phyloP scores from a whole-genome alignment of 257 asterid genomes.

The Salvia rosmarinus region DNA sequence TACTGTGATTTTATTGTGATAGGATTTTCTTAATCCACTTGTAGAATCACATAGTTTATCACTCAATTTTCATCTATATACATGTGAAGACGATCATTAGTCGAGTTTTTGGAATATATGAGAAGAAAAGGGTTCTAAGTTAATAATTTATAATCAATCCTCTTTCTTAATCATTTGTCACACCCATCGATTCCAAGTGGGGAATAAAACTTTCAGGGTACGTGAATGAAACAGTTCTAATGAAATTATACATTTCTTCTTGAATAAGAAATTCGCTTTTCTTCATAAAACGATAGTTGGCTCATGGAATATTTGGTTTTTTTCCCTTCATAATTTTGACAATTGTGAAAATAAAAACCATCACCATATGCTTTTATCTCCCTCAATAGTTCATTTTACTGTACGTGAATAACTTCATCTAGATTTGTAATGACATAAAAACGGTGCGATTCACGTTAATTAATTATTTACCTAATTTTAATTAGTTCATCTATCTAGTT shows the following conservation, averaged over 20 bases:
- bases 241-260: conserved; percentile 28
- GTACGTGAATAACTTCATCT: not conserved
- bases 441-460: not conserved
- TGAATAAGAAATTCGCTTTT: conserved; percentile 27
- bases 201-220: conserved; percentile 38
- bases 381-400: not conserved
- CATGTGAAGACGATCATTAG: not conserved
- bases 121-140: conserved; percentile 25
- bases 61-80: not conserved
- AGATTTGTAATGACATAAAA: not conserved
- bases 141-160: conserved; percentile 36
- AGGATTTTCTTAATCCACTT: too few species aligned
- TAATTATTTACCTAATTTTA: not conserved
- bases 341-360: conserved; percentile 16
- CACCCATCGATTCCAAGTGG: conserved; percentile 28
- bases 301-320: conserved; percentile 34
- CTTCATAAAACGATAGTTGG: conserved; percentile 25
- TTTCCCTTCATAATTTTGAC: conserved; percentile 1
- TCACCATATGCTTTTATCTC: not conserved
- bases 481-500: not conserved
- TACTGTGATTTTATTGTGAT: not conserved
- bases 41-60: not conserved
- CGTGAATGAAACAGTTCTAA: conserved; percentile 29
- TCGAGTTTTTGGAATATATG: conserved; percentile 10
- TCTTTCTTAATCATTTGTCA: conserved; percentile 41